phyloP scores from a whole-genome alignment of 108 stramenopile genomes.

The Cyclotella atomus region DNA sequence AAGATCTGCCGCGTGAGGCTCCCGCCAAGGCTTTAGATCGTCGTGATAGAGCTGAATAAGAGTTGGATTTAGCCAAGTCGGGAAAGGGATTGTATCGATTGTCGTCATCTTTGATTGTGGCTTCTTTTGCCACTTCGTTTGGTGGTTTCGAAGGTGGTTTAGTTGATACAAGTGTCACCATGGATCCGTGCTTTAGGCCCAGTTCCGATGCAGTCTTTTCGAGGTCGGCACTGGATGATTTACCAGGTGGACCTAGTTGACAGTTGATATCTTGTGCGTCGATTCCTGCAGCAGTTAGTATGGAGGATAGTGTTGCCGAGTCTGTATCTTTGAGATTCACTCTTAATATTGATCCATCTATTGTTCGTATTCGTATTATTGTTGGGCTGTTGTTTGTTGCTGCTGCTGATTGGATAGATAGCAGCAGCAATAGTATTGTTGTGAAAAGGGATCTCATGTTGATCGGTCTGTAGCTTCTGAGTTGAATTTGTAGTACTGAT shows the following conservation, averaged over 20 bases:
- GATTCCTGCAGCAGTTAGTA: constrained; percentile 41
- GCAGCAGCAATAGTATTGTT: background rate
- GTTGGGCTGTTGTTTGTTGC: background rate
- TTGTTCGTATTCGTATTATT: constrained; percentile 37
- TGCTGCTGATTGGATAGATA: background rate
- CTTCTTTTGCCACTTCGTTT: constrained; percentile 5
- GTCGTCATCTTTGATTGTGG: background rate
- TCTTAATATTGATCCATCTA: constrained; percentile 40
- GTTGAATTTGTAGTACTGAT: too few species aligned
- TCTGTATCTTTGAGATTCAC: constrained; percentile 38
- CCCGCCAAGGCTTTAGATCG: constrained; percentile 52
- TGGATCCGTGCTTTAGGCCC: constrained; percentile 69
- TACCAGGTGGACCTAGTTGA: constrained; percentile 29
- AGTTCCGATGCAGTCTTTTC: constrained; percentile 46
- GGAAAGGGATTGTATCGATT: constrained; percentile 81
- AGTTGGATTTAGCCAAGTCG: constrained; percentile 77
- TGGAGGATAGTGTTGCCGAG: constrained; percentile 30
- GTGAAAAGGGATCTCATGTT: background rate
- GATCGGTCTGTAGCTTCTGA: too few species aligned
- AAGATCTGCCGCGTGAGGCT: constrained; percentile 58
- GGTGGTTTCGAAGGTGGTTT: background rate
- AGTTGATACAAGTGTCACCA: constrained; percentile 62
- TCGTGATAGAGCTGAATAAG: constrained; percentile 51
- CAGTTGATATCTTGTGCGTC: constrained; percentile 17
- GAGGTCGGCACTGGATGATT: constrained; percentile 22